Conservation (phyloP, 2,329 filamentous ascomycete genomes). For the Emergomyces orientalis region DNA sequence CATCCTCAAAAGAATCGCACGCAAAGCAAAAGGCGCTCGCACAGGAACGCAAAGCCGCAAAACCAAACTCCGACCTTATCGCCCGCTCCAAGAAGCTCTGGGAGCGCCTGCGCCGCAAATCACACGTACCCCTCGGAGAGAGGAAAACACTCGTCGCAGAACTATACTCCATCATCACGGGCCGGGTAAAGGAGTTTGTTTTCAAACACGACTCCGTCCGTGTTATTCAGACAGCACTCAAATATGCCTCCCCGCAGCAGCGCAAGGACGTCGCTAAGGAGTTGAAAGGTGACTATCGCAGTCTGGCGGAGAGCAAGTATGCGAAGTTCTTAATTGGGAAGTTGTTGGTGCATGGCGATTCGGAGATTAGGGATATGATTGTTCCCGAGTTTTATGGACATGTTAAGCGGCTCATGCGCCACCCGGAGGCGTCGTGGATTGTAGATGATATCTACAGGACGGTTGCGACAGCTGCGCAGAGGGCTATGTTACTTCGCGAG, state of each 20-base stretch:
- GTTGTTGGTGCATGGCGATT: slow-evolving; percentile 81
- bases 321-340: slow-evolving; percentile 97
- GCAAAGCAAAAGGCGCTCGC: slow-evolving; percentile 83
- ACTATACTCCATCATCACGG: slow-evolving; percentile 83
- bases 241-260: slow-evolving; percentile 81
- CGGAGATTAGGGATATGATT: slow-evolving; percentile 69
- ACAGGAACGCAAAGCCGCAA: slow-evolving; percentile 81
- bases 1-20: slow-evolving; percentile 69
- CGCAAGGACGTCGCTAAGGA: slow-evolving; percentile 78
- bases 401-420: slow-evolving; percentile 86
- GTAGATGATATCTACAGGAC: slow-evolving; percentile 92
- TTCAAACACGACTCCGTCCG: slow-evolving; percentile 98
- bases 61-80: slow-evolving; percentile 85
- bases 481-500: slow-evolving; percentile 73
- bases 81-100: slow-evolving; percentile 90
- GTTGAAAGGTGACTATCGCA: slow-evolving; percentile 71
- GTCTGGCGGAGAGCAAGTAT: slow-evolving; percentile 87
- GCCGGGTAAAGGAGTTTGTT: slow-evolving; percentile 86
- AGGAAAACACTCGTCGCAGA: slow-evolving; percentile 78
- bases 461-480: slow-evolving; percentile 77
- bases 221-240: slow-evolving; percentile 91
- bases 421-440: slow-evolving; percentile 95
- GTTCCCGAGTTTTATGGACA: slow-evolving; percentile 92
- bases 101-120: slow-evolving; percentile 88
- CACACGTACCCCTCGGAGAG: slow-evolving; percentile 83